Base-by-base conservation (phyloP, 306 rosid genomes). In the Fragaria ananassa region DNA sequence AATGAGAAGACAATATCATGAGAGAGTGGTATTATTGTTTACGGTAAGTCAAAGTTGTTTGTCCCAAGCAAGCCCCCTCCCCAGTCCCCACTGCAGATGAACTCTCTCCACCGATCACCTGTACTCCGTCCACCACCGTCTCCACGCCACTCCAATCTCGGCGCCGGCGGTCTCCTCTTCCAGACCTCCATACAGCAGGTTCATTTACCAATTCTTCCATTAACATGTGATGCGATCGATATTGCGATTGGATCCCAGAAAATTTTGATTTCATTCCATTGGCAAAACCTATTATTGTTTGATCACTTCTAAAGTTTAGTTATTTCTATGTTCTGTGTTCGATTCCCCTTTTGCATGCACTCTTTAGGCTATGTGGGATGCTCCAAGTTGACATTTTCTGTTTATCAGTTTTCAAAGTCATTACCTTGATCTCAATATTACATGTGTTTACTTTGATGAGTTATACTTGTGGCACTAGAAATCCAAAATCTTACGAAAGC, bases 401-500 rank as follows among this genome's bases (percentile, higher is more conserved):
- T 34, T 60, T 15, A 25, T 62, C n/a, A 31, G 42, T 31, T 27
- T 31, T 61, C 19, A 29, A 31, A 61, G 35, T 61, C n/a, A 61
- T 61, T 35, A 18, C 3, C 45, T 62, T 14, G 68, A 29, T 64
- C 23, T 63, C 45, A 34, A 34, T 63, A 15, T 1, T 34, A 35
- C 13, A 11, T 64, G 10, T 14, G 67, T 14, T 61, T 62, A 31
- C 68, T 27, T 62, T 62, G 42, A 6, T 62, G 21, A 37, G 45
- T 37, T 64, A 17, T 64, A 64, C 46, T 35, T 64, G 70, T 37
- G 41, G 70, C 15, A 23, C 75, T 44, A 44, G 47, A 44, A 44
- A 44, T 44, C 45, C 54, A 83, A 86, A 89, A 91, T 91, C 80
- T 81, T 62, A 12, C 56, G 77, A 82, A 80, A 80, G 82, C 82